These are phyloP conservation scores for Starmerella khaoyaiensis DNA, from an alignment of 805 yeast species.

Conservation along the genomic window DNA sequence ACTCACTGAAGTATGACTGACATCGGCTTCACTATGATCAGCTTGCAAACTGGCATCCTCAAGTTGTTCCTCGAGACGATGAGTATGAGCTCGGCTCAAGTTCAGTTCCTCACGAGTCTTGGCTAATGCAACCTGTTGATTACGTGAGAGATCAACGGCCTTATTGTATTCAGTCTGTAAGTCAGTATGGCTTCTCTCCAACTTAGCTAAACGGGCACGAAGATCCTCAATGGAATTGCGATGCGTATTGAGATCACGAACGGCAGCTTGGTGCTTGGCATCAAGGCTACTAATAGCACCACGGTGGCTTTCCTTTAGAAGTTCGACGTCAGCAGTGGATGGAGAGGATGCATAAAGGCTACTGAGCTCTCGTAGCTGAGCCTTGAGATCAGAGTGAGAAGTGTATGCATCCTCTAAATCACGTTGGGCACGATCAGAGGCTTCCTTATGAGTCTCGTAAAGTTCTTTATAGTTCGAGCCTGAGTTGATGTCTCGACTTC, in stretches of 20 bases:
- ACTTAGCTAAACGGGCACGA: slow-evolving; percentile 30
- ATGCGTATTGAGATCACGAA: slow-evolving; percentile 5
- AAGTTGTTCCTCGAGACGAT: slow-evolving; percentile 47
- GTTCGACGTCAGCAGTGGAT: slow-evolving; percentile 19
- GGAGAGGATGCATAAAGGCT: slow-evolving; percentile 19
- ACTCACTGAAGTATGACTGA: slow-evolving; percentile 24
- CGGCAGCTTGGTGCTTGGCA: slow-evolving; percentile 7
- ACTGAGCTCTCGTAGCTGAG: slow-evolving; percentile 21
- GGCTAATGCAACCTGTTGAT: slow-evolving; percentile 61
- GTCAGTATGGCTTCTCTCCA: slow-evolving; percentile 28
- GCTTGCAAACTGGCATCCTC: slow-evolving; percentile 48
- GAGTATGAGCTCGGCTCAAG: slow-evolving; percentile 44
- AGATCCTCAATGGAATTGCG: slow-evolving; percentile 7
- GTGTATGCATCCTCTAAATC: slow-evolving; percentile 25
- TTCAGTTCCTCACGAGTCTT: slow-evolving; percentile 60
- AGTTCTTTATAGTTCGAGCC: slow-evolving; percentile 15
- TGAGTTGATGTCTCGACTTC: background rate
- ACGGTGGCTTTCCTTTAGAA: slow-evolving; percentile 15
- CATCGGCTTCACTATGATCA: slow-evolving; percentile 23
- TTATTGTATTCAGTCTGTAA: slow-evolving; percentile 58
- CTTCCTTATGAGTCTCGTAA: slow-evolving; percentile 24
- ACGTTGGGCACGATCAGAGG: slow-evolving; percentile 24
- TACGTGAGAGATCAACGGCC: slow-evolving; percentile 58
- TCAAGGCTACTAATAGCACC: slow-evolving; percentile 8
- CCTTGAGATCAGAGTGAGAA: slow-evolving; percentile 19